Base-by-base conservation (phyloP, 2,329 filamentous ascomycete genomes). In the Bipolaris zeicola region DNA sequence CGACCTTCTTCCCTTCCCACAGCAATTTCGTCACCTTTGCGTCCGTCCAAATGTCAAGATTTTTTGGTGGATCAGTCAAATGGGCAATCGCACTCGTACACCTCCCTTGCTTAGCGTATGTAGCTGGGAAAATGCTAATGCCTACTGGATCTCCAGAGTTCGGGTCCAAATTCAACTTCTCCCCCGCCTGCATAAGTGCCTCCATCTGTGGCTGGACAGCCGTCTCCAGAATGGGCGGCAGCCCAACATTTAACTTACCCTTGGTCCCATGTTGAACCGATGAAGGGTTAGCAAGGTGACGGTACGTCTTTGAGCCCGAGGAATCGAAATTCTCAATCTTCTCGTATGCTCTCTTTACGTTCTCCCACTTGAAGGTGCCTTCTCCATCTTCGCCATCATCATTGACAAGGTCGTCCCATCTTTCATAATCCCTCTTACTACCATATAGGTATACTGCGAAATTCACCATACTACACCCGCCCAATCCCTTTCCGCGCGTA, bases 401-500 rank as follows among this genome's bases (percentile, higher is more conserved):
- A 0, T 74, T 84, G 0, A 85, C 81, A 1, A 82, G 58, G 0
- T 77, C 73, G 1, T 85, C 85, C 85, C 86, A 88, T 50, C 84
- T 79, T 26, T 89, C 80, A 57, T 85, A 89, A 60, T 89, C 87
- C 49, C 85, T 84, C 1, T 77, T 75, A 1, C 84, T 80, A 2
- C 87, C 87, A 24, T 70, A 71, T 18, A 75, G 52, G 42, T 71
- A 75, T 6, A 73, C 71, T n/a, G 70, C 65, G 33, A 80, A 77
- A 58, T 83, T 82, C 28, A 83, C 57, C 0, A 79, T 75, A 8
- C 73, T 80, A 13, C 77, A 79, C 8, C 82, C 82, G 5, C 82
- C 82, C 0, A 85, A 72, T 0, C 82, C 78, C 48, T 80, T 80
- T 33, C 80, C 82, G 5, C 81, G 76, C 22, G 78, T 78, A 42